phyloP scores from a whole-genome alignment of 305 asterid species.

The Nicotiana rustica region DNA sequence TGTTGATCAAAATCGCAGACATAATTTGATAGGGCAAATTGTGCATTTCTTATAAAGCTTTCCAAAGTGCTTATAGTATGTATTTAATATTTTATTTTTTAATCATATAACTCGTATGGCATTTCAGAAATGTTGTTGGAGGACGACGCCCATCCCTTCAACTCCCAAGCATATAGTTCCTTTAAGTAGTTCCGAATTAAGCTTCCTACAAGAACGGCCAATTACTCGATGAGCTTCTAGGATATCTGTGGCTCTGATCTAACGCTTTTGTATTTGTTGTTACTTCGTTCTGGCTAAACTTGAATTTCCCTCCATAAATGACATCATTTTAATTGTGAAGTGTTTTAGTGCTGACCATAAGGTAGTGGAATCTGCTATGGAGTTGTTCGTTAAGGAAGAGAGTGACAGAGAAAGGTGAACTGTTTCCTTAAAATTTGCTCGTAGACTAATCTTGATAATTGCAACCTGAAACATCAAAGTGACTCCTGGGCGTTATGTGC shows the following conservation, averaged over 20 bases:
- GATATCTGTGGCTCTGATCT: neutral
- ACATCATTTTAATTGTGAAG: neutral
- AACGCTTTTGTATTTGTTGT: neutral
- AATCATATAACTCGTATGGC: too few relatives aligned
- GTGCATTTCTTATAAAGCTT: constrained; percentile 3
- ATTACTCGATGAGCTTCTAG: neutral
- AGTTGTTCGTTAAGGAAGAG: neutral
- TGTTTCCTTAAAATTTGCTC: neutral
- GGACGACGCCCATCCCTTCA: too few relatives aligned
- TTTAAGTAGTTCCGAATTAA: too few relatives aligned
- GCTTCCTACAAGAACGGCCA: too few relatives aligned
- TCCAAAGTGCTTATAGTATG: neutral
- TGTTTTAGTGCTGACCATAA: neutral
- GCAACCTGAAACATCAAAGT: neutral
- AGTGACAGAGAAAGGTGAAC: neutral
- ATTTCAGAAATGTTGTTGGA: too few relatives aligned
- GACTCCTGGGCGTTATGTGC: neutral
- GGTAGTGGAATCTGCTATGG: neutral
- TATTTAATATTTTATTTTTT: too few relatives aligned
- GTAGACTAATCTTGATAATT: constrained; percentile 4
- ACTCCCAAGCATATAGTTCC: too few relatives aligned
- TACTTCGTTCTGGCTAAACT: neutral
- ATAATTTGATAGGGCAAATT: neutral
- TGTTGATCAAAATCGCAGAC: neutral
- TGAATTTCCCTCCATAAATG: neutral